phyloP scores from a whole-genome alignment of 257 asterid species.

The Knoxia roxburghii region DNA sequence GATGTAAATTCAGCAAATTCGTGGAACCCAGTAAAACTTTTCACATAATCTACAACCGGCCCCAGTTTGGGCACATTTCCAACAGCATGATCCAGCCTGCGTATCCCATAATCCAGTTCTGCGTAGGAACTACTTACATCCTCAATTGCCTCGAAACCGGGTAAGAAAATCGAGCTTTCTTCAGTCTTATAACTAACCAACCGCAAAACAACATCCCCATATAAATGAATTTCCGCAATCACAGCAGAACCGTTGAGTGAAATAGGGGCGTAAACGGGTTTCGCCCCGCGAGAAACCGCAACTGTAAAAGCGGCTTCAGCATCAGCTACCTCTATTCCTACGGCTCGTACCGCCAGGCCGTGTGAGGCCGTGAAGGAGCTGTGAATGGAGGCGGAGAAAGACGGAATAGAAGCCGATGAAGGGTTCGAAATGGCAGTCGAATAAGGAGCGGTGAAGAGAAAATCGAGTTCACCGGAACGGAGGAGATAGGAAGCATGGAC shows the following conservation, averaged over 20 bases:
- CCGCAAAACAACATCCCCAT: constrained; percentile 72
- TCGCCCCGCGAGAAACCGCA: constrained; percentile 65
- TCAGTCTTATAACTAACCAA: constrained; percentile 36
- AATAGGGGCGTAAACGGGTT: constrained; percentile 44
- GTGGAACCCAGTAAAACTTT: constrained; percentile 71
- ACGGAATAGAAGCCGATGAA: constrained; percentile 57
- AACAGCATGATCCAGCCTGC: constrained; percentile 78
- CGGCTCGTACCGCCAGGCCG: constrained; percentile 82
- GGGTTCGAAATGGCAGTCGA: constrained; percentile 44
- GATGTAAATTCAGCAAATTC: constrained; percentile 88
- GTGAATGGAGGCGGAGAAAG: constrained; percentile 44
- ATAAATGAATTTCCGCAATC: constrained; percentile 64
- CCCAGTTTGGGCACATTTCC: constrained; percentile 72
- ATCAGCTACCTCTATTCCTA: constrained; percentile 55
- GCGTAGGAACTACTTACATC: constrained; percentile 28
- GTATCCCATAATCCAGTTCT: constrained; percentile 68
- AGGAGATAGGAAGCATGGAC: constrained; percentile 83
- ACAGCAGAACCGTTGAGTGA: constrained; percentile 34
- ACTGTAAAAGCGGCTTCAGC: constrained; percentile 50
- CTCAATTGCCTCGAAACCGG: constrained; percentile 54
- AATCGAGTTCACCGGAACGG: constrained; percentile 59
- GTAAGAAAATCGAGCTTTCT: constrained; percentile 31
- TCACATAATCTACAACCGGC: constrained; percentile 65
- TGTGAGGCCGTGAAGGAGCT: constrained; percentile 50
- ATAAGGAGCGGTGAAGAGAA: constrained; percentile 85